phyloP scores from a whole-genome alignment of 1,139 yeast genomes.

The Sugiyamaella pinicola region DNA sequence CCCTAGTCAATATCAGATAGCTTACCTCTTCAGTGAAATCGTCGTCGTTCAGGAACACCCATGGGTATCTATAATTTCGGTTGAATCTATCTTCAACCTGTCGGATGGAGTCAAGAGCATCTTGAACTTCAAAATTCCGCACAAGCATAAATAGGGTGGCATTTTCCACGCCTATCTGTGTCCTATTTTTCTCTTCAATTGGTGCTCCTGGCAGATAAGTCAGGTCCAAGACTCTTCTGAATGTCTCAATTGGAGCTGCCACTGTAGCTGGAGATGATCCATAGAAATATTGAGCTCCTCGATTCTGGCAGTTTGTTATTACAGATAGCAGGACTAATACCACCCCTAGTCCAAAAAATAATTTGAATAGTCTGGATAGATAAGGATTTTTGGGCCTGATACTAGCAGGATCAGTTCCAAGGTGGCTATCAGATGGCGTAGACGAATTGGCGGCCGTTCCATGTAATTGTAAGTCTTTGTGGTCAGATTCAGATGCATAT shows the following conservation, averaged over 20 bases:
- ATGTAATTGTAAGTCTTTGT: background rate
- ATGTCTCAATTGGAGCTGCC: conserved; percentile 10
- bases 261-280: background rate
- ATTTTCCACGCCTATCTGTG: conserved; percentile 52
- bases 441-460: background rate
- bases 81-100: conserved; percentile 63
- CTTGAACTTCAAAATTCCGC: conserved; percentile 62
- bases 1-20: no score
- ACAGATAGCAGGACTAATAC: background rate
- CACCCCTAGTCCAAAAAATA: conserved; percentile 4
- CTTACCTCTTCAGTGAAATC: conserved; percentile 60
- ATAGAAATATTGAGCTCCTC: background rate
- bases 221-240: conserved; percentile 26
- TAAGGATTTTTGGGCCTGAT: background rate
- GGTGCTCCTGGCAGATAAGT: conserved; percentile 35
- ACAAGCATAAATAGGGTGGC: conserved; percentile 77
- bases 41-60: conserved; percentile 87
- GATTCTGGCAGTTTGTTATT: background rate
- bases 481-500: no score
- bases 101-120: conserved; percentile 66
- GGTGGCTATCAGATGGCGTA: no score
- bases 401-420: background rate
- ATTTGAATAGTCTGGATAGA: background rate
- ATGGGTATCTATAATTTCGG: conserved; percentile 60
- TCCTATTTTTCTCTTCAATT: conserved; percentile 36